These are phyloP conservation scores for Plectosphaerella cucumerina DNA, from an alignment of 2,329 filamentous ascomycete genomes.

Conservation along the genomic window DNA sequence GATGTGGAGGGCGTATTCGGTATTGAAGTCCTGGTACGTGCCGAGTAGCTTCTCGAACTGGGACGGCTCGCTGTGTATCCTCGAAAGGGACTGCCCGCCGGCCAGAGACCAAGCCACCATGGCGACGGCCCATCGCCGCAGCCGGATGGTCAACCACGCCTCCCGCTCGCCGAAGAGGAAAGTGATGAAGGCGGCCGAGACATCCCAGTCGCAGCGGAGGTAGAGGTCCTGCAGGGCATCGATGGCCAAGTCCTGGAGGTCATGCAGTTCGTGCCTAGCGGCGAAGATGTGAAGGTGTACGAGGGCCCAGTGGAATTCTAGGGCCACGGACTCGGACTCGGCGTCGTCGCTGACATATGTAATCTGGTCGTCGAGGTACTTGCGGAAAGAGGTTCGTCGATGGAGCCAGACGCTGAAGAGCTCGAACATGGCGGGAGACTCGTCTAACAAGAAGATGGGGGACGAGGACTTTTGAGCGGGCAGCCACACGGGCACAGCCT, in stretches of 20 bases:
- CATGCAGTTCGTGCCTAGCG: slow-evolving; percentile 41
- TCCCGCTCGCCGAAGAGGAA: slow-evolving; percentile 53
- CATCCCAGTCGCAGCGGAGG: slow-evolving; percentile 54
- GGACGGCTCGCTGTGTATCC: slow-evolving; percentile 22
- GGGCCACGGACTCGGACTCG: slow-evolving; percentile 17
- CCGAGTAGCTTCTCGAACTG: slow-evolving; percentile 39
- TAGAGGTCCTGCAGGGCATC: slow-evolving; percentile 57
- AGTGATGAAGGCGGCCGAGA: slow-evolving; percentile 44
- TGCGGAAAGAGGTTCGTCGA: slow-evolving; percentile 30
- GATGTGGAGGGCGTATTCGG: slow-evolving; percentile 48
- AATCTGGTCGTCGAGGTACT: slow-evolving; percentile 37
- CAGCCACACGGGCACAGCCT: slow-evolving; percentile 31
- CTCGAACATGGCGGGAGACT: slow-evolving; percentile 48
- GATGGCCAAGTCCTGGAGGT: slow-evolving; percentile 53
- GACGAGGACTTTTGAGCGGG: slow-evolving; percentile 9
- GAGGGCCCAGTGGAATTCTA: slow-evolving; percentile 50
- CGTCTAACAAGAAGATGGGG: slow-evolving; percentile 34
- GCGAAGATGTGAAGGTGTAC: slow-evolving; percentile 56
- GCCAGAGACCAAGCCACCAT: slow-evolving; percentile 55
- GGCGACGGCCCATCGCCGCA: slow-evolving; percentile 56
- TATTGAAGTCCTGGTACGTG: slow-evolving; percentile 38
- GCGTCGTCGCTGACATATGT: slow-evolving; percentile 15
- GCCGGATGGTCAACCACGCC: slow-evolving; percentile 40
- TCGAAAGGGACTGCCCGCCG: slow-evolving; percentile 19
- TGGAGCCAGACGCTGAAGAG: slow-evolving; percentile 52